Conservation (phyloP, 805 yeast species). For the Candida caryicola region DNA sequence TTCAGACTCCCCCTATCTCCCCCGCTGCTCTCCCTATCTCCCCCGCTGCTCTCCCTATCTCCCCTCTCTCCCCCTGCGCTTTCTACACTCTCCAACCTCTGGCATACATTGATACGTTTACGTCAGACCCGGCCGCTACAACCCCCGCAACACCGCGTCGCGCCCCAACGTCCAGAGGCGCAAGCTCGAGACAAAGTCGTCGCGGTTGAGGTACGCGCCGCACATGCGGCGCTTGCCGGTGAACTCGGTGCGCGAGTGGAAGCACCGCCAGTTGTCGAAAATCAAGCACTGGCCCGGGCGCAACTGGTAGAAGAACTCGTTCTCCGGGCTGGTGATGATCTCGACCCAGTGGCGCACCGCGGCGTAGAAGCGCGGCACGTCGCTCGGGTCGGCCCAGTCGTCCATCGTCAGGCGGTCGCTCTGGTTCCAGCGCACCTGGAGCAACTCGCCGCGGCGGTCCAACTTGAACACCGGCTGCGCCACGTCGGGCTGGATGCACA, state of each 20-base stretch:
- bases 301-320: conserved; percentile 53
- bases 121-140: no score
- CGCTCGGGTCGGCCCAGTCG: conserved; percentile 44
- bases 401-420: conserved; percentile 65
- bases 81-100: no score
- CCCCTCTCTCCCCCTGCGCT: no score
- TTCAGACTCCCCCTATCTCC: no score
- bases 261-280: conserved; percentile 71
- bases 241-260: conserved; percentile 66
- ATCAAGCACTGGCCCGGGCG: conserved; percentile 64
- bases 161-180: conserved; percentile 49
- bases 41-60: no score
- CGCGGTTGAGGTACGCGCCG: conserved; percentile 68
- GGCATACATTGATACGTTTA: no score
- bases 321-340: conserved; percentile 47
- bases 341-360: conserved; percentile 58
- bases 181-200: conserved; percentile 52
- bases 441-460: conserved; percentile 47
- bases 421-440: conserved; percentile 70
- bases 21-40: no score
- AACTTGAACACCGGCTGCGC: conserved; percentile 59
- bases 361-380: conserved; percentile 51
- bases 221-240: conserved; percentile 69
- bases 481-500: conserved; percentile 55
- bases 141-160: conserved; percentile 39